Percentiles rank a stretch among this genome's conserved stretches.
phyloP scores from a whole-genome alignment of 208 protist genomes.

The Leishmania aethiopica region DNA sequence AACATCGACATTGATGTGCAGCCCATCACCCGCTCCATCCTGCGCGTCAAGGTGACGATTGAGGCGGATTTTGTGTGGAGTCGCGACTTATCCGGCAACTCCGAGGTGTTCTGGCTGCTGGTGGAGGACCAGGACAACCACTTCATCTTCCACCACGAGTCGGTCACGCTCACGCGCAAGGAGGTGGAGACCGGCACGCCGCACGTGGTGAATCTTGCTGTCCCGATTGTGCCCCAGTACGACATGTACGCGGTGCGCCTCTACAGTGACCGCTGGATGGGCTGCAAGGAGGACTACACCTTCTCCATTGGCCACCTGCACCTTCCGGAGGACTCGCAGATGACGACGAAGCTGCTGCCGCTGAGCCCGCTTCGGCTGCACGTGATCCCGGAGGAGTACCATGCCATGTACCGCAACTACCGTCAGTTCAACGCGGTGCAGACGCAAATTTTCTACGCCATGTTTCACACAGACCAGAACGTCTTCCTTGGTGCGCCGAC shows the following conservation, averaged over 20 bases:
- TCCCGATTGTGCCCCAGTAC: constrained; percentile 97
- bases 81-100: constrained; percentile 91
- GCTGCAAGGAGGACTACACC: constrained; percentile 83
- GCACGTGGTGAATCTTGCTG: constrained; percentile 93
- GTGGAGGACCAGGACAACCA: constrained; percentile 97
- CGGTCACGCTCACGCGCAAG: constrained; percentile 80
- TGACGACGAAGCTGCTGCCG: constrained; percentile 96
- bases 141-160: constrained; percentile 94
- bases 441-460: constrained; percentile 98
- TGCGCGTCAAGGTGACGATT: constrained; percentile 94
- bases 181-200: constrained; percentile 76
- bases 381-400: constrained; percentile 89
- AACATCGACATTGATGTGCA: constrained; percentile 91
- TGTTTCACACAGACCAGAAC: constrained; percentile 98
- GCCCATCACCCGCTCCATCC: constrained; percentile 97
- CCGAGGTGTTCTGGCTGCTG: constrained; percentile 96
- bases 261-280: constrained; percentile 96
- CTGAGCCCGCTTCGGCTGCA: constrained; percentile 94
- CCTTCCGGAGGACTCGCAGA: constrained; percentile 93
- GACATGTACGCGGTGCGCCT: constrained; percentile 97
- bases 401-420: constrained; percentile 92
- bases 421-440: constrained; percentile 99
- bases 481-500: constrained; percentile 98
- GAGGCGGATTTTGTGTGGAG: constrained; percentile 94
- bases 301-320: constrained; percentile 96